These are phyloP conservation scores for Huiozyma sinensis DNA, from an alignment of 805 yeast species.

Conservation along the genomic window DNA sequence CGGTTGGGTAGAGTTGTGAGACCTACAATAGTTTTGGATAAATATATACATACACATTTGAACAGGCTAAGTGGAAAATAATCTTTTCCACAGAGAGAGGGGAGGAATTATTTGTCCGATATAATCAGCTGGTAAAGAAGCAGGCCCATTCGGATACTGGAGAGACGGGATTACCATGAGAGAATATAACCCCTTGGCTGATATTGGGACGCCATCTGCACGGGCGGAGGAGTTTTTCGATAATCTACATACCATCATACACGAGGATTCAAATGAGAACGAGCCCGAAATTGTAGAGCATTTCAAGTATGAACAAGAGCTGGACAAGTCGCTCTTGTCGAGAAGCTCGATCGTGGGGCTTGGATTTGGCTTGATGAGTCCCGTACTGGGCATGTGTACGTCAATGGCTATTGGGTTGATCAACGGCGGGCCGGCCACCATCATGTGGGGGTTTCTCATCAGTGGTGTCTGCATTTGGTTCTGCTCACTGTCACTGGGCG, in stretches of 20 bases:
- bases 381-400: conserved; percentile 67
- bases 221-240: conserved; percentile 15
- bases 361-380: conserved; percentile 75
- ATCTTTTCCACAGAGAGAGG: too few relatives aligned
- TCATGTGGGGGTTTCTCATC: conserved; percentile 62
- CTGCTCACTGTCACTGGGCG: conserved; percentile 65
- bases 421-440: conserved; percentile 71
- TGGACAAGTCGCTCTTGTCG: conserved; percentile 51
- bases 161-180: conserved; percentile 6
- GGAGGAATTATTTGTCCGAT: too few relatives aligned
- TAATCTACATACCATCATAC: conserved; percentile 22
- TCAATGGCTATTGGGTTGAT: conserved; percentile 60
- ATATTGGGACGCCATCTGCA: background rate
- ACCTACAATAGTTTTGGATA: too few relatives aligned
- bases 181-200: conserved; percentile 17
- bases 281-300: conserved; percentile 52
- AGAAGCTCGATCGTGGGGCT: conserved; percentile 64
- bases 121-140: too few relatives aligned
- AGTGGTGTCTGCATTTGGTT: conserved; percentile 54
- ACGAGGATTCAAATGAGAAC: conserved; percentile 34
- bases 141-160: too few relatives aligned
- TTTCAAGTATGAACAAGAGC: conserved; percentile 62
- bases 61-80: too few relatives aligned
- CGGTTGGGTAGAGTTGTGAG: too few relatives aligned
- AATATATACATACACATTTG: too few relatives aligned